Base-by-base conservation (phyloP, 805 yeast species). In the Torulaspora gathmanii region DNA sequence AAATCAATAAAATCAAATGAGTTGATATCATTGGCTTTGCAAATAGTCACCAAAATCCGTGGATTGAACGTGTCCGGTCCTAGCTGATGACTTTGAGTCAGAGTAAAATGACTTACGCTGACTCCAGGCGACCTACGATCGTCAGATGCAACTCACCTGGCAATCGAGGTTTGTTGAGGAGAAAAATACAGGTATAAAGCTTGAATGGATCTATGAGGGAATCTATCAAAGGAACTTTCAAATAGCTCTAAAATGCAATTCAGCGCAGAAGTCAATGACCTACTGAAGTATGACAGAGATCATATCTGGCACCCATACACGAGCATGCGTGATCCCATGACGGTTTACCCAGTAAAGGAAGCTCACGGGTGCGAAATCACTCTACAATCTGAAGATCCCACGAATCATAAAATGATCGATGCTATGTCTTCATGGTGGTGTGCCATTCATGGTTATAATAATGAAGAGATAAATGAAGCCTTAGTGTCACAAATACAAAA, bases 391-490 rank as follows among this genome's bases (percentile, higher is more conserved):
- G 41, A 37, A n/a, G 41, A 31, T 2, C 34, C 44, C 4, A 20
- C 37, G n/a, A 55, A 55, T 10, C 30, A 40, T 12, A 49, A 47
- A 13, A 38, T 60, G 13, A 47, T 59, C 9, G 67, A 63, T 36
- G 67, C 61, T 8, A 61, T 63, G 66, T 59, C 66, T 3, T 60
- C 65, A 1, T 63, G 67, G 67, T 61, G 67, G 66, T 59, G 65
- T 40, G 59, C 58, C 31, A 54, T 61, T 22, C 66, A 61, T 47
- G 67, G 66, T 5, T 61, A 63, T 40, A 60, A 59, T 38, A 52
- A 63, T 45, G 41, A 43, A 13, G 58, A 54, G 30, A 35, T 60
- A 19, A 60, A 60, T 40, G 47, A 57, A 29, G 72, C 70, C 5
- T 59, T 65, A 19, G 53, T 48, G 20, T 55, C 56, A 5, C 73